phyloP scores from a whole-genome alignment of 2,329 filamentous ascomycete genomes.

The Diaporthe aspalathi region DNA sequence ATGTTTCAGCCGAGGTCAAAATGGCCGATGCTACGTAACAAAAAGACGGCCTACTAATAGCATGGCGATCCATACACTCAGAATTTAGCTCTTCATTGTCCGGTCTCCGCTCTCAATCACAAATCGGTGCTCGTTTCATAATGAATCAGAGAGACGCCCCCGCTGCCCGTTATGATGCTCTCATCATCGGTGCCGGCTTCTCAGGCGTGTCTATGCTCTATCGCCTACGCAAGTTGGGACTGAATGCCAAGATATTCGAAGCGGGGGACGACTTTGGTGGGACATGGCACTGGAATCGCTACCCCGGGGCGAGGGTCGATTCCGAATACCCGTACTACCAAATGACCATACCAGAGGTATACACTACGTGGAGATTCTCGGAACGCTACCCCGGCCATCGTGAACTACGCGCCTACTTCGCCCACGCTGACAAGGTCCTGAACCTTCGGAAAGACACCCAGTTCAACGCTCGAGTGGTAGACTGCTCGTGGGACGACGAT shows the following conservation, averaged over 20 bases:
- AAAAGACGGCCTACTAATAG: too few species aligned
- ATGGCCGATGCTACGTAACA: neutral
- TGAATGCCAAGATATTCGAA: slow-evolving; percentile 33
- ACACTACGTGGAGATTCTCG: slow-evolving; percentile 58
- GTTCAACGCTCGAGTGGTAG: slow-evolving; percentile 57
- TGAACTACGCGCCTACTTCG: slow-evolving; percentile 59
- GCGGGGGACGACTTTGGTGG: slow-evolving; percentile 31
- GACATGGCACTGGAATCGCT: slow-evolving; percentile 50
- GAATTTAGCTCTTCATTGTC: neutral
- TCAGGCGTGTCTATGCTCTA: slow-evolving; percentile 31
- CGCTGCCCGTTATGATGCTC: slow-evolving; percentile 18
- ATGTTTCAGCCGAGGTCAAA: slow-evolving; percentile 4
- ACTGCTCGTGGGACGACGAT: slow-evolving; percentile 52
- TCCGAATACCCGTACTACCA: slow-evolving; percentile 41
- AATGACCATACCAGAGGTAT: slow-evolving; percentile 52
- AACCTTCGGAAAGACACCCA: slow-evolving; percentile 56
- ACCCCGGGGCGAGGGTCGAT: slow-evolving; percentile 54
- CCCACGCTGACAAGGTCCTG: slow-evolving; percentile 57
- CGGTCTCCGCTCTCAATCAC: too few species aligned
- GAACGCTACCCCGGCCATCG: slow-evolving; percentile 52
- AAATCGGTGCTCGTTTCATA: neutral
- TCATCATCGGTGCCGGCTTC: slow-evolving; percentile 31
- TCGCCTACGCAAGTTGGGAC: slow-evolving; percentile 20
- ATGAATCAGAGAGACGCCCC: neutral
- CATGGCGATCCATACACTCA: neutral